These are phyloP conservation scores for Schwanniomyces etchellsii DNA, from an alignment of 1,139 yeast species.

Conservation along the genomic window DNA sequence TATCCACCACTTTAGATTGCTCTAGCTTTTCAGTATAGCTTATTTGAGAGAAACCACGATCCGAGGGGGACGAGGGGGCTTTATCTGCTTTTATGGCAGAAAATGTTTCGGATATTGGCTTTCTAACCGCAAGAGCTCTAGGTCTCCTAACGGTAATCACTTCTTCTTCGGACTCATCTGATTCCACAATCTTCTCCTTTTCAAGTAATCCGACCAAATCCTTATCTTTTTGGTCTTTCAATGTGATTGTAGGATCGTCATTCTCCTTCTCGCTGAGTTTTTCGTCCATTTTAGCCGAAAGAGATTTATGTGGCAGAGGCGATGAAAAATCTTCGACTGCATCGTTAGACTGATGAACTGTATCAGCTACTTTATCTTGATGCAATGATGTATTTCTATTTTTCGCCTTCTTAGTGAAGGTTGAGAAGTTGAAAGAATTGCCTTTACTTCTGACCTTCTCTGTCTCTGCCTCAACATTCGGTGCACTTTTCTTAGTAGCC, in stretches of 20 bases:
- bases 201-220: neutral
- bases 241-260: conserved; percentile 12
- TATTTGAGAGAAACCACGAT: conserved; percentile 9
- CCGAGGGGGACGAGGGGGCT: conserved; percentile 19
- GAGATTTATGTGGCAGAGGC: neutral
- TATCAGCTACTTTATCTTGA: no score
- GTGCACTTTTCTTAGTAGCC: conserved; percentile 1
- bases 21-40: conserved; percentile 41
- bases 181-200: neutral
- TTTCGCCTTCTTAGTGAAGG: conserved; percentile 16
- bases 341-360: neutral
- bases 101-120: conserved; percentile 13
- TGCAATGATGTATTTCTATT: no score
- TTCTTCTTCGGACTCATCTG: conserved; percentile 48
- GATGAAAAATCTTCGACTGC: neutral
- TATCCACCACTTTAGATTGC: conserved; percentile 35
- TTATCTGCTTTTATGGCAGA: conserved; percentile 18
- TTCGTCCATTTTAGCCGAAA: conserved; percentile 7
- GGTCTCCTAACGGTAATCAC: conserved; percentile 44
- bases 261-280: conserved; percentile 8
- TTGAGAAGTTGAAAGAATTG: conserved; percentile 21
- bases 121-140: conserved; percentile 29
- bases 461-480: no score
- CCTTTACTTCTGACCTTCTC: conserved; percentile 1
- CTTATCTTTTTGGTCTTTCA: no score